phyloP scores from a whole-genome alignment of 768 basidiomycete genomes.

The Tylopilus balloui region DNA sequence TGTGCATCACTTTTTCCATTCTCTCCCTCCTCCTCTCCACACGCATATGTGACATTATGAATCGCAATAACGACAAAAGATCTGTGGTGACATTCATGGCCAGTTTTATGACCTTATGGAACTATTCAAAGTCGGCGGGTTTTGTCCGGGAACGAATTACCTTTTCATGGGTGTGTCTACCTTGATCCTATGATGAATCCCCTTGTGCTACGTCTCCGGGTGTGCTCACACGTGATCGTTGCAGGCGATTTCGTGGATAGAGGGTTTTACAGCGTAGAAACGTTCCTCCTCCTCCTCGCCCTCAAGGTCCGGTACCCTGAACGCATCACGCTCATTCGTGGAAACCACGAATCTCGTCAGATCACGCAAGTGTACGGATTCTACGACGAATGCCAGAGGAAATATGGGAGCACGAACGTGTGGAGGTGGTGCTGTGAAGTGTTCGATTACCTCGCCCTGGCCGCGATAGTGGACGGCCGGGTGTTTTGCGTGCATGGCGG shows the following conservation, averaged over 20 bases:
- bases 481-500: conserved; percentile 99
- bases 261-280: conserved; percentile 96
- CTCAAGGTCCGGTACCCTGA: conserved; percentile 98
- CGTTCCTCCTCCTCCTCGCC: conserved; percentile 89
- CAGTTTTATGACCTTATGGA: conserved; percentile 97
- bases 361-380: conserved; percentile 96
- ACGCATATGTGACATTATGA: conserved; percentile 2
- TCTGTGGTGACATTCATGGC: conserved; percentile 95
- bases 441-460: conserved; percentile 93
- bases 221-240: conserved; percentile 5
- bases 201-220: conserved; percentile 4
- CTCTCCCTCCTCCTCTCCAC: background rate
- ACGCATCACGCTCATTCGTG: conserved; percentile 92
- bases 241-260: conserved; percentile 97
- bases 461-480: conserved; percentile 93
- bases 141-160: conserved; percentile 91
- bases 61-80: conserved; percentile 38
- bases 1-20: background rate
- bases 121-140: conserved; percentile 88
- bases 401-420: conserved; percentile 90
- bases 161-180: conserved; percentile 83
- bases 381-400: conserved; percentile 95
- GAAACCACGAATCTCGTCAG: conserved; percentile 96
- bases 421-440: conserved; percentile 99
- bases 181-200: background rate